Base-by-base conservation (phyloP, 2,329 filamentous ascomycete genomes). In the Pseudocercospora macadamiae region DNA sequence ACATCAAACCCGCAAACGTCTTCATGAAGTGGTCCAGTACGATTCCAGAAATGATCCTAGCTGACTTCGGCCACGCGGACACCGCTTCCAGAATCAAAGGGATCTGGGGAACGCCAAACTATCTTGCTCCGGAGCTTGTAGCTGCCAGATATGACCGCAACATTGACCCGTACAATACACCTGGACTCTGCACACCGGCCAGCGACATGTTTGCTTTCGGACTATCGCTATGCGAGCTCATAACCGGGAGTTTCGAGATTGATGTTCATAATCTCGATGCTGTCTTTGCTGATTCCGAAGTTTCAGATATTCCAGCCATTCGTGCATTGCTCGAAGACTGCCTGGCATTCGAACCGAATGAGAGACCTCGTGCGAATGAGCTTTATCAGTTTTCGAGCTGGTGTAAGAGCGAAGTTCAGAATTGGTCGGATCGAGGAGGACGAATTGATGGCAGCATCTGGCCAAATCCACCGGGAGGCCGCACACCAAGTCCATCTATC, bases 161-260 rank as follows among this genome's bases (percentile, higher is more conserved):
- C 5, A 16, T 37, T 3, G 47, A 59, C 48, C 16, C 28, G 6
- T 19, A 21, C 8, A 48, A 30, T 12, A n/a, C 6, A 8, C 30
- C 44, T 4, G 42, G 57, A 12, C 58, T 68, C 42, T 64, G 61
- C 37, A 68, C 60, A 14, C 39, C 44, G 16, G 64, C 58, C 1
- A 49, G 59, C 19, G 68, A 70, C 44, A 62, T 71, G 28, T 71
- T 66, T 34, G 52, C 56, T 16, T 62, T 71, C 26, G 69, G 64
- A 2, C 57, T 62, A 16, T 64, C 64, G 14, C 58, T 71, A 12
- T 66, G 60, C 30, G 45, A 61, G 21, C 55, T 71, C 7, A 51
- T 66, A 28, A 60, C 56, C 28, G 18, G 49, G 1, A 6, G 18
- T 0, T 26, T 8, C 16, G 14, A 25, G 3, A n/a, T 23, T 8